Evolutionary conservation across 345 rosid species (phyloP).

Genomic region (Orychophragmus violaceus): DNA sequence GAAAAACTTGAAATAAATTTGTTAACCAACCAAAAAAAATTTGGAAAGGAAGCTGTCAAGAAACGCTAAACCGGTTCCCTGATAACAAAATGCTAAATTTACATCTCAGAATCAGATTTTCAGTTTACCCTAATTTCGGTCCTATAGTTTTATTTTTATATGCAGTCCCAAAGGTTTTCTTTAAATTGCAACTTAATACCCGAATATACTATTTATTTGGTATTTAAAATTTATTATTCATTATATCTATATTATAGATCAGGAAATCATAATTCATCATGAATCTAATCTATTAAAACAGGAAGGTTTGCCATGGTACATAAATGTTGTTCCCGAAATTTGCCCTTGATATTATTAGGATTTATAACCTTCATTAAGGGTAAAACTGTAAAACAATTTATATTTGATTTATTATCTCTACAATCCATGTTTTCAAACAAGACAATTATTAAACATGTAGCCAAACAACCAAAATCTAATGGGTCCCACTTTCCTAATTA

Average conservation of each 20-base stretch:
- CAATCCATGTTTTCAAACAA: too few species aligned
- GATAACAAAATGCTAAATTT: background rate
- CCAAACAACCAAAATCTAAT: too few species aligned
- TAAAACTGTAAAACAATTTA: too few species aligned
- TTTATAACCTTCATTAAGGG: too few species aligned
- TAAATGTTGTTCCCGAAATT: too few species aligned
- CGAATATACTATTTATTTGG: background rate
- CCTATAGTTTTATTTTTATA: background rate
- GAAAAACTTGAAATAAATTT: background rate
- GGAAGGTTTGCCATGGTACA: too few species aligned
- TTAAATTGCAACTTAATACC: background rate
- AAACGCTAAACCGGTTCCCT: constrained; percentile 17
- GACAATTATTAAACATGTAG: too few species aligned
- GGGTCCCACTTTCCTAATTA: too few species aligned
- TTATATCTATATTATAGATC: background rate
- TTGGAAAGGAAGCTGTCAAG: background rate
- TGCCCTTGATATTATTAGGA: too few species aligned
- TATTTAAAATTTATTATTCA: too few species aligned
- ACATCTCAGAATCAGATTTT: background rate
- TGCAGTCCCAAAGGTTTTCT: background rate
- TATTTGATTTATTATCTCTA: too few species aligned
- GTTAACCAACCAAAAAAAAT: background rate
- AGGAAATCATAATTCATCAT: background rate
- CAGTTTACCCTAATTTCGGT: background rate
- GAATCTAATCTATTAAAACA: background rate